Conservation (phyloP, 2,329 filamentous ascomycete species). For the Aspergillus tanneri region DNA sequence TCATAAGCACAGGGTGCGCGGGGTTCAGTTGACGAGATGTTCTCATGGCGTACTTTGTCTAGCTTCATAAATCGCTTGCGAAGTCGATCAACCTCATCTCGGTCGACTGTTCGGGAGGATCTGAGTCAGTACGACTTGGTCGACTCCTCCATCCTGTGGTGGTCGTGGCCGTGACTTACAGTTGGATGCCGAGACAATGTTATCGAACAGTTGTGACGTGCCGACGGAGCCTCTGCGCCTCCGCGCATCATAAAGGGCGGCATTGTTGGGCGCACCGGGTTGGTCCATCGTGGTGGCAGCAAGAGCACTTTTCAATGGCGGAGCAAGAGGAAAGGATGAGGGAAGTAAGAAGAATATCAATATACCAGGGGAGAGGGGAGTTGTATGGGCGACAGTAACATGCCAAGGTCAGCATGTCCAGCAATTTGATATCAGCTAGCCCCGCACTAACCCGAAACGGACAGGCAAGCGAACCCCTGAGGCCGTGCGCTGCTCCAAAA, state of each 20-base stretch:
- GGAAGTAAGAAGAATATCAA: constrained; percentile 4
- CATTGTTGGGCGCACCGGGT: constrained; percentile 41
- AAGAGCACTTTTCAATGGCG: constrained; percentile 7
- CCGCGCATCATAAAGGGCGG: constrained; percentile 46
- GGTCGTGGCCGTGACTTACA: constrained; percentile 59
- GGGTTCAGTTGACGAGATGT: no score
- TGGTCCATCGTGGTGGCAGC: constrained; percentile 32
- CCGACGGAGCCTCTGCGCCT: constrained; percentile 47
- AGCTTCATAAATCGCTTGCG: constrained; percentile 99
- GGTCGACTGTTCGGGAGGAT: constrained; percentile 69
- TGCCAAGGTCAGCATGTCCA: constrained; percentile 18
- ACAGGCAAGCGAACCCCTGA: constrained; percentile 46
- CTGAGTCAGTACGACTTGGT: neutral
- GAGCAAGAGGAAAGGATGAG: neutral
- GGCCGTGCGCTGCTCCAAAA: constrained; percentile 43
- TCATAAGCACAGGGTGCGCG: neutral
- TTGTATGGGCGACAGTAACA: constrained; percentile 5
- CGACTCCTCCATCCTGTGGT: neutral
- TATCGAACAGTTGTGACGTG: constrained; percentile 75
- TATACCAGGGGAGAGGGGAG: constrained; percentile 1
- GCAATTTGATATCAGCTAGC: constrained; percentile 44
- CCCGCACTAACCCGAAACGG: constrained; percentile 44
- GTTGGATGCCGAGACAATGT: constrained; percentile 94
- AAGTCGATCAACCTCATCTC: constrained; percentile 92
- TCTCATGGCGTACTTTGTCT: constrained; percentile 68